Percentiles rank a stretch among this genome's conserved stretches.
Evolutionary conservation across 208 protist species (phyloP).

Genomic region (Strigomonas culicis): DNA sequence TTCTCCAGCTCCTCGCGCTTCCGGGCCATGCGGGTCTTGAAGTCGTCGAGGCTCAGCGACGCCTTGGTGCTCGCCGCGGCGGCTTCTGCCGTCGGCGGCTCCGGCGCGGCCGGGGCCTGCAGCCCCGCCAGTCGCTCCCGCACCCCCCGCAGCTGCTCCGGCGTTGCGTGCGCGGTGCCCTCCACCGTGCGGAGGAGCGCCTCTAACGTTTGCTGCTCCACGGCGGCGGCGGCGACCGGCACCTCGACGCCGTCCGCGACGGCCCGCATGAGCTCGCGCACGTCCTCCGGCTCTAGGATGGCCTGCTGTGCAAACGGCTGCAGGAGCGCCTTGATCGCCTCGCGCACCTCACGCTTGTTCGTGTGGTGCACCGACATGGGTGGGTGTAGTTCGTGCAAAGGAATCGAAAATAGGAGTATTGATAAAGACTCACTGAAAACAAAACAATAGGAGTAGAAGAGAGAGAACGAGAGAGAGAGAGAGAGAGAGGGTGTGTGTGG

Average conservation of each 20-base stretch:
- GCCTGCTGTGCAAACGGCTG: constrained; percentile 38
- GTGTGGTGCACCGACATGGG: constrained; percentile 10
- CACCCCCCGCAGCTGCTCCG: background rate
- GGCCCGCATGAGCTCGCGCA: constrained; percentile 44
- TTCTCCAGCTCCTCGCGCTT: constrained; percentile 2
- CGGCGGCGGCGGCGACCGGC: constrained; percentile 13
- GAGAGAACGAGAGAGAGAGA: constrained; percentile 1
- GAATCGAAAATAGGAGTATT: too few species aligned
- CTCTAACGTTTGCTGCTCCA: constrained; percentile 13
- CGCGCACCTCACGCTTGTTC: constrained; percentile 74
- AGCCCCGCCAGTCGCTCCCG: background rate
- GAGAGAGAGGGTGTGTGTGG: background rate
- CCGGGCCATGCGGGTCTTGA: background rate
- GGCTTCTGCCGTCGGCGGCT: background rate
- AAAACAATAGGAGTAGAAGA: constrained; percentile 2
- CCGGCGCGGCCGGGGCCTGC: background rate
- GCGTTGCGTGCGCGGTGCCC: background rate
- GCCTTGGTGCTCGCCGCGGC: background rate
- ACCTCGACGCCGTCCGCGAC: constrained; percentile 35
- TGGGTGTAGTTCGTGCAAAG: too few species aligned
- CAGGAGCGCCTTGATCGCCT: constrained; percentile 47
- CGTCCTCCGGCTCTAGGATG: constrained; percentile 59
- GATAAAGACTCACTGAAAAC: too few species aligned
- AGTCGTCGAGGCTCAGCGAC: background rate
- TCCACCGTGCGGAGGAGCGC: background rate